A percentile compares a stretch with the other conserved stretches of the same genome.
Evolutionary conservation across 2,329 filamentous ascomycete genomes (phyloP).

Genomic region (Penicillium sp.): DNA sequence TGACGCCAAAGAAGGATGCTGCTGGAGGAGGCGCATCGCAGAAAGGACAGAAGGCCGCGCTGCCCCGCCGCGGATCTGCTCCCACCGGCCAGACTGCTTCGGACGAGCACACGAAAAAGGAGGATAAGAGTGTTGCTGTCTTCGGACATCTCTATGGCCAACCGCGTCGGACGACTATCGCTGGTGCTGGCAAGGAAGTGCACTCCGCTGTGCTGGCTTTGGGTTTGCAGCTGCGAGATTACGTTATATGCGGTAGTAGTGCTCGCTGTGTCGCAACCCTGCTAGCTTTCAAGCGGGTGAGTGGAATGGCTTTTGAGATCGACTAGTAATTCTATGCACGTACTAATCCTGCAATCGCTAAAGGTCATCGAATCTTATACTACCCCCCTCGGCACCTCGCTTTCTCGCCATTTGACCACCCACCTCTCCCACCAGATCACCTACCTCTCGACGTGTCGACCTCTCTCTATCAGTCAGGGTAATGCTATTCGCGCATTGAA

Average conservation of each 20-base stretch:
- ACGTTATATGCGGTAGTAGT: conserved; percentile 86
- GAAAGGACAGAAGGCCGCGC: conserved; percentile 37
- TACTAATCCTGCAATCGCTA: conserved; percentile 25
- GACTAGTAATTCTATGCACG: background rate
- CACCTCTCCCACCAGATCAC: conserved; percentile 96
- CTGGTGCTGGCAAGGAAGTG: conserved; percentile 69
- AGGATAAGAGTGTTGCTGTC: conserved; percentile 70
- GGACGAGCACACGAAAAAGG: conserved; percentile 55
- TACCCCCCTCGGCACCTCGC: conserved; percentile 79
- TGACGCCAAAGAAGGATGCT: conserved; percentile 38
- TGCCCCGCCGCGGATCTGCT: conserved; percentile 41
- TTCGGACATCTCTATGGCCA: conserved; percentile 84
- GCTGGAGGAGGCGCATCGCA: conserved; percentile 31
- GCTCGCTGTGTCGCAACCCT: conserved; percentile 85
- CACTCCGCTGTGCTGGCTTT: conserved; percentile 83
- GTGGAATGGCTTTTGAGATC: conserved; percentile 26
- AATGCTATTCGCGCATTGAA: conserved; percentile 96
- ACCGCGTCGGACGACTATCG: conserved; percentile 67
- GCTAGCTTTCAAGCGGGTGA: conserved; percentile 82
- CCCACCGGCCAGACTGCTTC: conserved; percentile 40
- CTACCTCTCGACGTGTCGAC: conserved; percentile 89
- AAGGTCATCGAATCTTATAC: conserved; percentile 92
- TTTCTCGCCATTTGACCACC: conserved; percentile 87
- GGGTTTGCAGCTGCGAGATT: conserved; percentile 87
- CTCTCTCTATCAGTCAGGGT: conserved; percentile 94